Percentiles rank a stretch among this genome's conserved stretches.
Conservation (phyloP, 169 alveolate species). For the Neospora caninum region DNA sequence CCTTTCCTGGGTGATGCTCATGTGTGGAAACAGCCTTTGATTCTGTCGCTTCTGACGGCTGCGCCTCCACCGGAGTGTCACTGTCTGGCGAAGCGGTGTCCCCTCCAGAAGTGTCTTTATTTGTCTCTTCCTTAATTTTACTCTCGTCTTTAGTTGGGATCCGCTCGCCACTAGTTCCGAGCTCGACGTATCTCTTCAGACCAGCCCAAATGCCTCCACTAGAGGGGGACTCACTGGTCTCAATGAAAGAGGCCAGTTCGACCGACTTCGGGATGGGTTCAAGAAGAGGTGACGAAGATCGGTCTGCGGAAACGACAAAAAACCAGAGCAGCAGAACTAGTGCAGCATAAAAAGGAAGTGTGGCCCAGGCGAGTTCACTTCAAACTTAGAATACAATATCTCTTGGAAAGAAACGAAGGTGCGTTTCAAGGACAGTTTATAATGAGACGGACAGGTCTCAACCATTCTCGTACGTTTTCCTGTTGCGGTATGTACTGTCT, state of each 20-base stretch:
- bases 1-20: background rate
- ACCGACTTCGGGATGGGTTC: background rate
- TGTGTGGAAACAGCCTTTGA: background rate
- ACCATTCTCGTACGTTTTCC: no score
- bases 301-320: no score
- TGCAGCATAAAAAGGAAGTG: no score
- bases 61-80: background rate
- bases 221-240: background rate
- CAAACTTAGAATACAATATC: no score
- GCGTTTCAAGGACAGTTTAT: no score
- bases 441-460: no score
- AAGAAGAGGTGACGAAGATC: background rate
- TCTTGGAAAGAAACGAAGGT: no score
- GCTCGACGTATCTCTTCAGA: background rate
- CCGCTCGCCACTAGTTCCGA: conserved; percentile 15
- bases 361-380: no score
- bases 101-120: background rate
- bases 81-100: background rate
- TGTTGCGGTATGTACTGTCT: no score
- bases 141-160: background rate
- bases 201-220: background rate
- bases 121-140: background rate
- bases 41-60: background rate
- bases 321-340: no score
- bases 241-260: background rate